Percentiles rank a stretch among this genome's conserved stretches.
These are phyloP conservation scores for Tripterygium wilfordii DNA, from an alignment of 177 flowering plant species.

Conservation along the genomic window DNA sequence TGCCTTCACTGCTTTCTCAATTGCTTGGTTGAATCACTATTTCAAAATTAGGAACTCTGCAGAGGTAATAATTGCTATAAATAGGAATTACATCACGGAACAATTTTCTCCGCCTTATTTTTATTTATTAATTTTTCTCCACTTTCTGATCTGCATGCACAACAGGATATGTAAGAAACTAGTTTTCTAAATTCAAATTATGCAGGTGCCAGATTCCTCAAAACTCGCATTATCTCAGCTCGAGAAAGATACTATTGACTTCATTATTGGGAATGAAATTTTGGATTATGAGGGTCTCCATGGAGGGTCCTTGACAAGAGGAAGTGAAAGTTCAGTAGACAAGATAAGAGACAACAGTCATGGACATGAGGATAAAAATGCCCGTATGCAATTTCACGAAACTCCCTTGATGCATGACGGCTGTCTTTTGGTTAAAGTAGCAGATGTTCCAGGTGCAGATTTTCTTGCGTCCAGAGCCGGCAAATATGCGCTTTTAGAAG, in stretches of 20 bases:
- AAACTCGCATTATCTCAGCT: conserved; percentile 15
- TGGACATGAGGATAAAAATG: conserved; percentile 10
- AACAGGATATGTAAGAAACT: background rate
- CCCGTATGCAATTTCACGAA: conserved; percentile 10
- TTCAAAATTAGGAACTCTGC: conserved; percentile 11
- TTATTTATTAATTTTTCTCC: background rate
- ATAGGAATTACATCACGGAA: background rate
- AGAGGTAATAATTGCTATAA: conserved; percentile 14
- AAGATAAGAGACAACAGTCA: conserved; percentile 10
- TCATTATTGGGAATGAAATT: conserved; percentile 10
- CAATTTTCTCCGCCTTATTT: background rate
- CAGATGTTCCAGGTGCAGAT: conserved; percentile 14
- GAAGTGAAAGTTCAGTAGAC: conserved; percentile 3
- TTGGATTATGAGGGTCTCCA: conserved; percentile 10
- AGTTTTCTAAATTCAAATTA: background rate
- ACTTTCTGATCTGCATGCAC: background rate
- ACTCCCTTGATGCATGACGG: conserved; percentile 15
- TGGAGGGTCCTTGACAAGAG: conserved; percentile 4
- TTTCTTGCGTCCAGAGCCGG: conserved; percentile 10
- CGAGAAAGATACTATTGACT: conserved; percentile 8
- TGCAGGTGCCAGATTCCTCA: conserved; percentile 33
- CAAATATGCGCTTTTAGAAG: conserved; percentile 7
- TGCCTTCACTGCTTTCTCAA: conserved; percentile 41
- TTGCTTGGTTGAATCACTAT: conserved; percentile 24
- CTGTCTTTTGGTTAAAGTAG: conserved; percentile 12